Percentiles rank a stretch among this genome's conserved stretches.
phyloP scores from a whole-genome alignment of 306 rosid genomes.

The Rubus parviflorus region DNA sequence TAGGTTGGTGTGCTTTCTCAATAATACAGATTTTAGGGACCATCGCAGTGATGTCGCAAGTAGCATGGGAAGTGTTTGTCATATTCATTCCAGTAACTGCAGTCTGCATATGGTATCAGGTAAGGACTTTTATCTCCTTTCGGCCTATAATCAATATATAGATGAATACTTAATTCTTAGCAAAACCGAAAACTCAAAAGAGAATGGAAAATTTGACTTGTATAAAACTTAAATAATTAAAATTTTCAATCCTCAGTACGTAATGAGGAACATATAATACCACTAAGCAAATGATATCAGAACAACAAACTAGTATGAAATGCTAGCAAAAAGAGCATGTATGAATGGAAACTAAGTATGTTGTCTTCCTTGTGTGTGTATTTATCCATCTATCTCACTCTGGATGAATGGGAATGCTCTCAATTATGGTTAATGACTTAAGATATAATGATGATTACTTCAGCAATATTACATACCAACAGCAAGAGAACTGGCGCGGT shows the following conservation, averaged over 20 bases:
- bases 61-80: slow-evolving; percentile 93
- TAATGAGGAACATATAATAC: background rate
- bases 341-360: background rate
- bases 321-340: background rate
- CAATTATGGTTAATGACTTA: background rate
- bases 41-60: slow-evolving; percentile 93
- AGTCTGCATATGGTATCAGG: slow-evolving; percentile 94
- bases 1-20: slow-evolving; percentile 98
- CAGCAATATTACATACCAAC: slow-evolving; percentile 91
- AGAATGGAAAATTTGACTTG: background rate
- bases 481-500: slow-evolving; percentile 91
- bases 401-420: too few species aligned
- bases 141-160: background rate
- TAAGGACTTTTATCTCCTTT: slow-evolving; percentile 35
- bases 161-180: background rate
- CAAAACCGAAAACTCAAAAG: background rate
- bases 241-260: background rate
- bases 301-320: background rate
- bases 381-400: too few species aligned
- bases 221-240: background rate
- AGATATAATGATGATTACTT: slow-evolving; percentile 25
- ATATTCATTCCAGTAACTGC: slow-evolving; percentile 84
- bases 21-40: slow-evolving; percentile 80
- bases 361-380: too few species aligned
- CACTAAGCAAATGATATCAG: background rate